Evolutionary conservation across 78 protist genomes (phyloP).

Genomic region (Planoprotostelium fungivorum): DNA sequence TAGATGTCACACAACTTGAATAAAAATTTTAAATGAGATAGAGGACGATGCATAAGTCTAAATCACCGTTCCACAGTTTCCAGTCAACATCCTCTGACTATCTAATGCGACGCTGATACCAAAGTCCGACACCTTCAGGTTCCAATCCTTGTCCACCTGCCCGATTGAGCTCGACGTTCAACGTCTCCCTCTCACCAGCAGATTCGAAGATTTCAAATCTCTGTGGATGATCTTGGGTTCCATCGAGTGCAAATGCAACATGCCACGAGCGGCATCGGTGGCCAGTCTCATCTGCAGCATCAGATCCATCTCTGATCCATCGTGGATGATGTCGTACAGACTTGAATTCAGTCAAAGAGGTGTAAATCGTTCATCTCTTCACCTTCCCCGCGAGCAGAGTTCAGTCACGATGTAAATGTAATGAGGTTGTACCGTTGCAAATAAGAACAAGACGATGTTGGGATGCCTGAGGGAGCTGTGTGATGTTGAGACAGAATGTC

Average conservation of each 20-base stretch:
- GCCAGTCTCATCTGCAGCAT: slow-evolving; percentile 55
- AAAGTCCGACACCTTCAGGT: slow-evolving; percentile 66
- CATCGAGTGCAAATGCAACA: slow-evolving; percentile 76
- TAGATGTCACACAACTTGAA: not conserved
- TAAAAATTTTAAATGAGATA: not conserved
- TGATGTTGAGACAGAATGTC: too few species aligned
- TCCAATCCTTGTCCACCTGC: slow-evolving; percentile 47
- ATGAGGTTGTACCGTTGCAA: not conserved
- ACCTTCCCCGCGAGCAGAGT: not conserved
- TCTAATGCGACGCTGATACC: slow-evolving; percentile 23
- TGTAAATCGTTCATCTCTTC: not conserved
- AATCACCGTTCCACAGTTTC: not conserved
- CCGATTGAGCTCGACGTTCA: too few species aligned
- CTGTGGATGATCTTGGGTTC: slow-evolving; percentile 70
- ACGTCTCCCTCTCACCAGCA: slow-evolving; percentile 52
- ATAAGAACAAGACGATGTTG: slow-evolving; percentile 40
- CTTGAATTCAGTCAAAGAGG: not conserved
- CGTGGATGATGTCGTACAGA: slow-evolving; percentile 41
- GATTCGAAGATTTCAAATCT: slow-evolving; percentile 74
- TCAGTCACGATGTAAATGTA: not conserved
- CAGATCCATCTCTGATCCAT: slow-evolving; percentile 14
- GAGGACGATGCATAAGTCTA: not conserved
- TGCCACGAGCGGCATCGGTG: slow-evolving; percentile 69
- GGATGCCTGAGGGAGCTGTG: slow-evolving; percentile 38
- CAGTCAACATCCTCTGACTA: not conserved